Evolutionary conservation across 768 basidiomycete species (phyloP).

Genomic region (Xanthoconium stramineum): DNA sequence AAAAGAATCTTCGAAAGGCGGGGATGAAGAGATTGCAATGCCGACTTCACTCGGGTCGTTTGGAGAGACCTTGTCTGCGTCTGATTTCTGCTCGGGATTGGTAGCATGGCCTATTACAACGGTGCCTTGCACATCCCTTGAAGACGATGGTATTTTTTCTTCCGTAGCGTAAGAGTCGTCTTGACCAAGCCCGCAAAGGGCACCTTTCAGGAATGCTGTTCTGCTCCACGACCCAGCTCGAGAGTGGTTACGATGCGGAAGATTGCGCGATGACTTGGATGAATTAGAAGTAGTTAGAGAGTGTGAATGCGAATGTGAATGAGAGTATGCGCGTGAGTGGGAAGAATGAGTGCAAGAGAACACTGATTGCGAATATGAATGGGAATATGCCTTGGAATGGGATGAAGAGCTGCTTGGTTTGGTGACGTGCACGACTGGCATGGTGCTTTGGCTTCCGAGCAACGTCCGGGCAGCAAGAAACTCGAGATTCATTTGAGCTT

Average conservation of each 20-base stretch:
- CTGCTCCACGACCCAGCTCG: constrained; percentile 39
- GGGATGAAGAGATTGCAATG: constrained; percentile 42
- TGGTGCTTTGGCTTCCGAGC: constrained; percentile 59
- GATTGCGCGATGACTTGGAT: constrained; percentile 29
- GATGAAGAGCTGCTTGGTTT: constrained; percentile 15
- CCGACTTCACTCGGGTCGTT: constrained; percentile 32
- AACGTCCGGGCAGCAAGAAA: constrained; percentile 65
- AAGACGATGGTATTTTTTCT: constrained; percentile 21
- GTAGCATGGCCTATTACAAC: constrained; percentile 3
- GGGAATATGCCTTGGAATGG: constrained; percentile 29
- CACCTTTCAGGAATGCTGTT: constrained; percentile 36
- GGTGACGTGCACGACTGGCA: constrained; percentile 38
- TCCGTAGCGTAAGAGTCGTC: constrained; percentile 25
- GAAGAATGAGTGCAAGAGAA: constrained; percentile 21
- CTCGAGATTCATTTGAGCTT: constrained; percentile 37
- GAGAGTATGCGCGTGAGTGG: constrained; percentile 27
- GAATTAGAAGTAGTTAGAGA: constrained; percentile 35
- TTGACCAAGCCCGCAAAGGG: constrained; percentile 24
- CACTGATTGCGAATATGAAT: constrained; percentile 26
- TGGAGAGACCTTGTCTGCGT: constrained; percentile 25
- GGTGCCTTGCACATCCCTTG: constrained; percentile 25
- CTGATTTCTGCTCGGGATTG: neutral
- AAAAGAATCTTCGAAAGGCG: constrained; percentile 22
- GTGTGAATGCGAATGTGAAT: constrained; percentile 35
- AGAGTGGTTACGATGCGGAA: constrained; percentile 24